Evolutionary conservation across 306 rosid genomes (phyloP).

Genomic region (Fragaria iinumae): DNA sequence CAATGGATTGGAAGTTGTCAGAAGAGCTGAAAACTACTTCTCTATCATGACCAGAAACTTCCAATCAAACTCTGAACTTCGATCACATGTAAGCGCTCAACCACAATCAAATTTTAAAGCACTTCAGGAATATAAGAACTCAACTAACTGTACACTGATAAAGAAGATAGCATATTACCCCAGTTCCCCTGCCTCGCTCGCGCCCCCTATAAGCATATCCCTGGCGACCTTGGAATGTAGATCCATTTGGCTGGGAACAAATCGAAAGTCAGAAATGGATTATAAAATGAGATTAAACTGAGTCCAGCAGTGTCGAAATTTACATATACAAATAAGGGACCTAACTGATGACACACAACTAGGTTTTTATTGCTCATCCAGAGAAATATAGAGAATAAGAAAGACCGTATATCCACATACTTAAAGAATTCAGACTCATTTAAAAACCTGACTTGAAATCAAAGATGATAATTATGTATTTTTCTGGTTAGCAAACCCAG

Average conservation of each 20-base stretch:
- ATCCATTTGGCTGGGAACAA: conserved; percentile 54
- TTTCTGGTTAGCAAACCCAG: background rate
- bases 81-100: background rate
- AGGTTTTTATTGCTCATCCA: background rate
- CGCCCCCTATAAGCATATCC: conserved; percentile 55
- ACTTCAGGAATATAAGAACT: background rate
- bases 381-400: background rate
- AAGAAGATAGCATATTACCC: conserved; percentile 47
- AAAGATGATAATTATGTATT: background rate
- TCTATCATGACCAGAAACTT: background rate
- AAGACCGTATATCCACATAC: background rate
- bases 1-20: background rate
- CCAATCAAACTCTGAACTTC: background rate
- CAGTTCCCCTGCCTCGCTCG: conserved; percentile 72
- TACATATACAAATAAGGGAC: background rate
- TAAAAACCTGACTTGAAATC: background rate
- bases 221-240: conserved; percentile 50
- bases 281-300: background rate
- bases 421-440: background rate
- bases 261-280: background rate
- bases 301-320: background rate
- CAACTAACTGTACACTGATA: conserved; percentile 15
- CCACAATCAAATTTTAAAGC: background rate
- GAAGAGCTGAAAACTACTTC: background rate
- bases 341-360: background rate